Percentiles rank a stretch among this genome's conserved stretches.
These are phyloP conservation scores for Tylopilus subfusipes DNA, from an alignment of 768 basidiomycete species.

Conservation along the genomic window DNA sequence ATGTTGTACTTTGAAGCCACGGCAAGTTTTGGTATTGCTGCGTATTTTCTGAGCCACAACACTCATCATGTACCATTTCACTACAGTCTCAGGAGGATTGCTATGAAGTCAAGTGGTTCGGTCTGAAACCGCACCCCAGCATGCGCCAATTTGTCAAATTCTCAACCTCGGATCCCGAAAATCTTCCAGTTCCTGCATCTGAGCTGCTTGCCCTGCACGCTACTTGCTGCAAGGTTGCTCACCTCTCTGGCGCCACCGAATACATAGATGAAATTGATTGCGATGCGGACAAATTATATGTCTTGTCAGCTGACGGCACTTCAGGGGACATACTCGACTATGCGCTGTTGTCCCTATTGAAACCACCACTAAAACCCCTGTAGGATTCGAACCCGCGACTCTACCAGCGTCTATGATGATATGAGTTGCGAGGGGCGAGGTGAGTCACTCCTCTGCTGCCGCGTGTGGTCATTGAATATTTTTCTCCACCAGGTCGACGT, in stretches of 20 bases:
- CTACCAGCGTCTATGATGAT: too few species aligned
- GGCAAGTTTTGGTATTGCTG: neutral
- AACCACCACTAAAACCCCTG: too few species aligned
- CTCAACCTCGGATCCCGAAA: neutral
- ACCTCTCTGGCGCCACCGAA: slow-evolving; percentile 21
- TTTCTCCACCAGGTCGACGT: too few species aligned
- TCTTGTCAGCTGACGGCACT: slow-evolving; percentile 2
- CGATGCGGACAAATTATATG: slow-evolving; percentile 2
- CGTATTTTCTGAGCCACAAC: neutral
- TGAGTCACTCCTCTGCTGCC: too few species aligned
- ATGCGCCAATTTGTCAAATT: slow-evolving; percentile 1
- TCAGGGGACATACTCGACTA: neutral
- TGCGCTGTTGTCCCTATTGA: neutral
- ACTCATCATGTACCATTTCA: neutral
- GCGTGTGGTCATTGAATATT: too few species aligned
- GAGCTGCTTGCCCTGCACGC: slow-evolving; percentile 21
- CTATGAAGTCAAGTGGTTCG: slow-evolving; percentile 7
- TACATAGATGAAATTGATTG: slow-evolving; percentile 13
- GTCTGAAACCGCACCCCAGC: neutral
- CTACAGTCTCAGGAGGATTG: neutral
- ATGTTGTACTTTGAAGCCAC: slow-evolving; percentile 5
- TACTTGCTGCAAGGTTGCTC: slow-evolving; percentile 24
- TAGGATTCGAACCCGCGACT: too few species aligned
- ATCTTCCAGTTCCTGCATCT: slow-evolving; percentile 13
- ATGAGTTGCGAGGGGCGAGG: too few species aligned